These are phyloP conservation scores for Sordariomycetes sp. DNA, from an alignment of 2,329 filamentous ascomycete genomes.

Conservation along the genomic window DNA sequence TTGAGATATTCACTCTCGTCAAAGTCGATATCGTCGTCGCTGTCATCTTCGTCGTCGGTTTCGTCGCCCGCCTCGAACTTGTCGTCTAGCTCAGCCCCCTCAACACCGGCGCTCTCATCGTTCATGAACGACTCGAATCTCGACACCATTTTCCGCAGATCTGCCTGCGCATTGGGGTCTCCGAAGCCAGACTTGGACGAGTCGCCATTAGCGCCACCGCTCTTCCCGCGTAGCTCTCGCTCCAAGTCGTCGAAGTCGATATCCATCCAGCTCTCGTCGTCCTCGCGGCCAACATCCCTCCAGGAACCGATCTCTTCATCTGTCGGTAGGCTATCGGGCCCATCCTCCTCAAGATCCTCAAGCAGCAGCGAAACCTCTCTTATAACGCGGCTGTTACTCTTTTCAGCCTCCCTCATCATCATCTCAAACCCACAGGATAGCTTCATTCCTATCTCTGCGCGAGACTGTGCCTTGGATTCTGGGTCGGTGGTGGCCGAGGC, in stretches of 20 bases:
- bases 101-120: conserved; percentile 69
- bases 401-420: conserved; percentile 57
- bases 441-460: conserved; percentile 76
- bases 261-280: conserved; percentile 85
- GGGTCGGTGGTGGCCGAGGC: conserved; percentile 9
- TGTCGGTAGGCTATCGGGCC: conserved; percentile 54
- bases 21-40: conserved; percentile 59
- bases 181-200: conserved; percentile 40
- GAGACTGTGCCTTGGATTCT: conserved; percentile 15
- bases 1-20: conserved; percentile 74
- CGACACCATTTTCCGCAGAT: conserved; percentile 83
- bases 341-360: conserved; percentile 64
- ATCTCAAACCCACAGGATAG: conserved; percentile 86
- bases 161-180: conserved; percentile 56
- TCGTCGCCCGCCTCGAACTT: conserved; percentile 45
- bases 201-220: conserved; percentile 21
- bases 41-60: conserved; percentile 33
- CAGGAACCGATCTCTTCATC: conserved; percentile 65
- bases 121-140: conserved; percentile 90
- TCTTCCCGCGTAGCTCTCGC: conserved; percentile 53
- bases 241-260: conserved; percentile 89
- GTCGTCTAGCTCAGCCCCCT: conserved; percentile 64
- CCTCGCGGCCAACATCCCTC: conserved; percentile 51
- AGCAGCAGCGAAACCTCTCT: conserved; percentile 69
- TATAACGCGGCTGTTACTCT: conserved; percentile 56